Percentiles rank a stretch among this genome's conserved stretches.
phyloP scores from a whole-genome alignment of 768 basidiomycete genomes.

The Rhizopogon vesiculosus region DNA sequence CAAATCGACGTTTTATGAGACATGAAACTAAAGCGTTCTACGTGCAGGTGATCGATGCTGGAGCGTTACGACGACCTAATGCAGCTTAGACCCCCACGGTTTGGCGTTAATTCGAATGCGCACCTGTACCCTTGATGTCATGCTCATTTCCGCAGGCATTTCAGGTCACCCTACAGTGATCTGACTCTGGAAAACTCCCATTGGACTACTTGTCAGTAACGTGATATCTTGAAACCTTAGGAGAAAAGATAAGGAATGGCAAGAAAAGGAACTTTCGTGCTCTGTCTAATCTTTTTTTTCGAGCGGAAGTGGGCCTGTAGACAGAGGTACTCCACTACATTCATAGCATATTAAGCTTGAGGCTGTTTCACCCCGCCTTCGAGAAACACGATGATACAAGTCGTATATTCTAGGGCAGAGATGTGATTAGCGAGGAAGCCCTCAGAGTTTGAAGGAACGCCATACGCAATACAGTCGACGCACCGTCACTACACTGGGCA shows the following conservation, averaged over 20 bases:
- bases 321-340: not conserved
- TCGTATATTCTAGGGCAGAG: not conserved
- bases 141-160: not conserved
- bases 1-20: not conserved
- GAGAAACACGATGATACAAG: not conserved
- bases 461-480: not conserved
- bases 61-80: not conserved
- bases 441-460: not conserved
- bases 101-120: not conserved
- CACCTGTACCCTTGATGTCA: not conserved
- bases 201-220: not conserved
- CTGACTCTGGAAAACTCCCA: not conserved
- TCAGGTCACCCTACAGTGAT: not conserved
- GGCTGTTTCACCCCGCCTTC: too few relatives aligned
- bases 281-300: not conserved
- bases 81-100: slow-evolving; percentile 4
- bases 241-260: not conserved
- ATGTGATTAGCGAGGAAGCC: not conserved
- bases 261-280: not conserved
- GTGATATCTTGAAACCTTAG: not conserved
- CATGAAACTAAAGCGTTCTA: not conserved
- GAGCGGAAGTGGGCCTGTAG: not conserved
- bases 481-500: not conserved
- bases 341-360: not conserved
- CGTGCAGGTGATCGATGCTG: not conserved